A percentile compares a stretch with the other conserved stretches of the same genome.
phyloP scores from a whole-genome alignment of 2,329 filamentous ascomycete species.

The Diaporthe helianthi region DNA sequence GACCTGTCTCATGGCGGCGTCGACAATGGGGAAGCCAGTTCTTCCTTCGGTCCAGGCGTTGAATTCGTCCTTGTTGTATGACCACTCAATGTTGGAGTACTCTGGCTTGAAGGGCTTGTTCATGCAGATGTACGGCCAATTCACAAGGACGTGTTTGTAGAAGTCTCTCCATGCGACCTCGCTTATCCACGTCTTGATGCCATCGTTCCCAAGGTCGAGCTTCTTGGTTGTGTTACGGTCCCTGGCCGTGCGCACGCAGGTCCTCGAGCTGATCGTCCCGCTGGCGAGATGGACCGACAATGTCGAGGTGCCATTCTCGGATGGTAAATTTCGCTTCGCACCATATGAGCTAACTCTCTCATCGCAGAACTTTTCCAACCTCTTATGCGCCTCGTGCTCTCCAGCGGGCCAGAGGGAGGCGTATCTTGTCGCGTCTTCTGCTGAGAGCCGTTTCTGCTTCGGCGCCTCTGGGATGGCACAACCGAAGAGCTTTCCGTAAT shows the following conservation, averaged over 20 bases:
- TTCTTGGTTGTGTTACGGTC: constrained; percentile 68
- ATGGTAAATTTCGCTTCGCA: constrained; percentile 70
- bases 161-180: constrained; percentile 90
- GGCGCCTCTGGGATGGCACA: constrained; percentile 67
- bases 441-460: constrained; percentile 64
- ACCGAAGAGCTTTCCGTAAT: constrained; percentile 65
- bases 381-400: constrained; percentile 71
- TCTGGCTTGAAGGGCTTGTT: constrained; percentile 77
- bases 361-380: constrained; percentile 72
- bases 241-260: constrained; percentile 66
- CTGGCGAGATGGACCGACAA: constrained; percentile 75
- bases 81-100: constrained; percentile 84
- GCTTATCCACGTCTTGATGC: constrained; percentile 77
- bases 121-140: constrained; percentile 85
- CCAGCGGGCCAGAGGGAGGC: constrained; percentile 74
- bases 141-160: constrained; percentile 82
- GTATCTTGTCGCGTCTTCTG: constrained; percentile 65
- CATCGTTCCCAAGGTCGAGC: constrained; percentile 70
- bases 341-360: constrained; percentile 69
- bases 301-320: constrained; percentile 67
- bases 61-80: constrained; percentile 75
- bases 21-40: constrained; percentile 84
- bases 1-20: constrained; percentile 85
- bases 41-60: constrained; percentile 74
- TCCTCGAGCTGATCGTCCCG: constrained; percentile 71